phyloP scores from a whole-genome alignment of 306 rosid species.

The Castanea sativa region DNA sequence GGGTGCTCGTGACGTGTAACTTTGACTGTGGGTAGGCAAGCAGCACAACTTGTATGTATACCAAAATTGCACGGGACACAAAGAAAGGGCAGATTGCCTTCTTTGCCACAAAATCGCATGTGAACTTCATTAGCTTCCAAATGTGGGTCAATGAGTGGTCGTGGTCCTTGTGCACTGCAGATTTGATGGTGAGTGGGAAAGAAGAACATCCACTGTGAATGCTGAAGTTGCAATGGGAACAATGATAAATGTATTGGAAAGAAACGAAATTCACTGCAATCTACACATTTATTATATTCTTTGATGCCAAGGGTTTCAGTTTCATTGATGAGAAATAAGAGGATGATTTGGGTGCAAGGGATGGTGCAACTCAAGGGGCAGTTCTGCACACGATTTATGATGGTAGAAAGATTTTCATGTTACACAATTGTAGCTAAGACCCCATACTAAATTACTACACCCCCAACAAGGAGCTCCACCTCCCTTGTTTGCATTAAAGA shows the following conservation, averaged over 20 bases:
- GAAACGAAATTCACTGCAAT: no score
- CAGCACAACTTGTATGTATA: not conserved
- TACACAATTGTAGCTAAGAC: no score
- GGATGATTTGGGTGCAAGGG: no score
- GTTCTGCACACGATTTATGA: no score
- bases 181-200: not conserved
- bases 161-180: not conserved
- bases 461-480: accelerated
- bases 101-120: not conserved
- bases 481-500: no score
- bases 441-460: no score
- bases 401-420: no score
- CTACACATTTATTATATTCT: no score
- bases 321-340: not conserved
- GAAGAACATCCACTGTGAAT: not conserved
- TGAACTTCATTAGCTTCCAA: not conserved
- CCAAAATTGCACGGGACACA: not conserved
- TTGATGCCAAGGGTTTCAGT: accelerated
- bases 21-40: not conserved
- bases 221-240: not conserved
- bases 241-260: not conserved
- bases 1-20: not conserved
- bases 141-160: not conserved
- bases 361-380: no score
- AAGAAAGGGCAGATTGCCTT: not conserved